Evolutionary conservation across 345 rosid genomes (phyloP), one percentile per base, ranked within the genome.

Genomic region (Hirschfeldia incana): DNA sequence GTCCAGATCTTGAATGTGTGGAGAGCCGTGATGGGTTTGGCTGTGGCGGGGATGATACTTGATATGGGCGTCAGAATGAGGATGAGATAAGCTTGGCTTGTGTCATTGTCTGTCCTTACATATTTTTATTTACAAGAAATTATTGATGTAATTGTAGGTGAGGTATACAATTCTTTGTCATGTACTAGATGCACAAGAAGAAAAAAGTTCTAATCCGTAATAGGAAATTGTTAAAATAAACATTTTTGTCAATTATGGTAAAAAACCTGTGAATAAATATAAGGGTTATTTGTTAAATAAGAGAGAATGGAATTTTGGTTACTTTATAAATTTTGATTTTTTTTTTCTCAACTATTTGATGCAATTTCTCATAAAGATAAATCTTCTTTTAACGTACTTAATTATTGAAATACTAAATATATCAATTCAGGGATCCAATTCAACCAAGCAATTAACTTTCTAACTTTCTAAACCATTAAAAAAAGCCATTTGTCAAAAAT

Each of bases 1-100:
- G 74, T 83, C 84, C 92, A 87, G 92, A 77, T 49, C 46, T 76
- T 65, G 51, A 78, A 85, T 13, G 32, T 76, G 61, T 79, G 82
- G 82, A 61, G 82, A 51, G 28, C 55, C 78, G 71, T 84, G 76
- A 67, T 84, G 46, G 57, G 76, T 42, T 76, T 65, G 26, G 85
- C 65, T 17, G 13, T 80, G 39, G 77, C 76, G 7, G 51, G 59
- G 75, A 68, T 82, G 8, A 73, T 83, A 72, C 58, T 77, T 59
- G 61, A 80, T 15, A 63, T 73, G 34, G 71, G 72, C 80, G 60
- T 27, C 74, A 49, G 36, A 39, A 30, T 51, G 49, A 36, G 21
- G 60, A 74, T 68, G 57, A 42, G 58, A 79, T 79, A 73, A 73
- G 69, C 69, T 73, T 73, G 5, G 58, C 65, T 67, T 67, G 2